These are phyloP conservation scores for Cladochytrium replicatum DNA, from an alignment of 192 early-diverging fungal species.

Conservation along the genomic window DNA sequence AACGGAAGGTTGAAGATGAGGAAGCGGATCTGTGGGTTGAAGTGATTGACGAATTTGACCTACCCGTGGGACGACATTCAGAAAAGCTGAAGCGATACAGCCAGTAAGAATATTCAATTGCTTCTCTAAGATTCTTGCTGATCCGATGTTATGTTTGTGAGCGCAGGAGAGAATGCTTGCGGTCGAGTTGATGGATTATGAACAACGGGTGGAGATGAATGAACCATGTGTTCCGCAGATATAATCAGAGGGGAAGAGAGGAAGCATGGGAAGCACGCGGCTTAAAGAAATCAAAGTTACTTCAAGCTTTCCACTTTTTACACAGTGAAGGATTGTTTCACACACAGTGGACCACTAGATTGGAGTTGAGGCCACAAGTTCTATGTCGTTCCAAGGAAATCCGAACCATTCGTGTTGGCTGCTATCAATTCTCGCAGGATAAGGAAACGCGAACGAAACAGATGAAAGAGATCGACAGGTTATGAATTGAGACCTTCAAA, in stretches of 20 bases:
- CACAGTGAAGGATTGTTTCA: neutral
- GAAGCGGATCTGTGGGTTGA: slow-evolving; percentile 65
- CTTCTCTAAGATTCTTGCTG: neutral
- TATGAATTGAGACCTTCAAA: slow-evolving; percentile 40
- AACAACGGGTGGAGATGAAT: neutral
- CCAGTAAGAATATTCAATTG: neutral
- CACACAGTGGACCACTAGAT: neutral
- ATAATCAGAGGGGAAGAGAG: neutral
- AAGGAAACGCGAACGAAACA: slow-evolving; percentile 50
- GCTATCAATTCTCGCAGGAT: slow-evolving; percentile 57
- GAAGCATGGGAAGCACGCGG: slow-evolving; percentile 9
- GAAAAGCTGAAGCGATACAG: slow-evolving; percentile 13
- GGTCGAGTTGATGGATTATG: neutral
- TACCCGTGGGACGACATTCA: slow-evolving; percentile 45
- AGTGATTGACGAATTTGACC: slow-evolving; percentile 63
- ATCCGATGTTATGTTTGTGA: neutral
- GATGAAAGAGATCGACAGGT: slow-evolving; percentile 44
- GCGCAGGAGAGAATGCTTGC: neutral
- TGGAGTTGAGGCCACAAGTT: slow-evolving; percentile 8
- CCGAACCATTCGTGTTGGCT: slow-evolving; percentile 56
- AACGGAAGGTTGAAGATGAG: slow-evolving; percentile 15
- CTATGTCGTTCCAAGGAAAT: slow-evolving; percentile 41
- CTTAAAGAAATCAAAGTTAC: neutral
- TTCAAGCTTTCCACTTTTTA: neutral
- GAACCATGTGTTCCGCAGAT: neutral